phyloP scores from a whole-genome alignment of 306 rosid species.

The Inga oerstediana region DNA sequence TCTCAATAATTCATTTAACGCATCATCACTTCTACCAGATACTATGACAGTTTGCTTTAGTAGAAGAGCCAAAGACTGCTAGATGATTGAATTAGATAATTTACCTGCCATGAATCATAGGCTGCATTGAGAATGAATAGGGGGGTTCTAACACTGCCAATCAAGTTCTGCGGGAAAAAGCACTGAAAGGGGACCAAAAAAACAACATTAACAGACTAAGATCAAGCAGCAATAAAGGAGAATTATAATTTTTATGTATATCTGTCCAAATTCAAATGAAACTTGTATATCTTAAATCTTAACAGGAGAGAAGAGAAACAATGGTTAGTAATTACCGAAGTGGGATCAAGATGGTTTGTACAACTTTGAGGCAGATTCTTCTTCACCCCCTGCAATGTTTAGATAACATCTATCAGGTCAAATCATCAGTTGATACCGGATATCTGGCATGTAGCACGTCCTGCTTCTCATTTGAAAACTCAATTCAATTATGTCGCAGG shows the following conservation, averaged over 20 bases:
- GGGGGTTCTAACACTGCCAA: constrained; percentile 69
- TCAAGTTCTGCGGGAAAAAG: constrained; percentile 92
- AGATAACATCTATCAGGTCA: constrained; percentile 12
- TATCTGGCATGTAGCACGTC: not conserved
- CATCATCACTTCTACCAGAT: not conserved
- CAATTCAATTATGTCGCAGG: constrained; percentile 12
- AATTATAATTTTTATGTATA: constrained; percentile 7
- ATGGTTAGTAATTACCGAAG: constrained; percentile 56
- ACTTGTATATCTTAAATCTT: not conserved
- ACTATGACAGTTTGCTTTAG: not conserved
- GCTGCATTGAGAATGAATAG: constrained; percentile 92
- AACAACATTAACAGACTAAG: constrained; percentile 12
- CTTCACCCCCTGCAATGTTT: constrained; percentile 59
- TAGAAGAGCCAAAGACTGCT: constrained; percentile 5
- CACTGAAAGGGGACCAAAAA: constrained; percentile 55
- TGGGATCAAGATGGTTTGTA: constrained; percentile 76
- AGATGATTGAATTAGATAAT: constrained; percentile 6
- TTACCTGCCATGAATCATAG: constrained; percentile 98
- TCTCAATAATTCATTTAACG: constrained; percentile 17
- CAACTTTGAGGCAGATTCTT: constrained; percentile 72
- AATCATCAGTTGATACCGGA: constrained; percentile 17
- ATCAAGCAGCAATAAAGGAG: not conserved
- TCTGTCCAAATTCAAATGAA: constrained; percentile 23
- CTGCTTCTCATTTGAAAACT: constrained; percentile 21
- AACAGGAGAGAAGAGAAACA: not conserved